phyloP scores from a whole-genome alignment of 2,329 filamentous ascomycete species.

The Colletotrichum tofieldiae region DNA sequence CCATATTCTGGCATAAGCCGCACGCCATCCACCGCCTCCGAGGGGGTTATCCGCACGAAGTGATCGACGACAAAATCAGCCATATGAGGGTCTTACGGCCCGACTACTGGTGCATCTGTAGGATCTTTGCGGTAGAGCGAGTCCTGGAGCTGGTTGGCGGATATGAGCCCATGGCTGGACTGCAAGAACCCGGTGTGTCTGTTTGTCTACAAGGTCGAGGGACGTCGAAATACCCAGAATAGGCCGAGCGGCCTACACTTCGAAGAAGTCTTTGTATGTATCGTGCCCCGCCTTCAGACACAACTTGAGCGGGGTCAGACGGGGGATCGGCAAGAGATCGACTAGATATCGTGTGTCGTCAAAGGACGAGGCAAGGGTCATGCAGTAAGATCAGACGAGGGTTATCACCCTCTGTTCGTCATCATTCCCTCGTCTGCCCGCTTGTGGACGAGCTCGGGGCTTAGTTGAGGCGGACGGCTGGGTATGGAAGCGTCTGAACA shows the following conservation, averaged over 20 bases:
- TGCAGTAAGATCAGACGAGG: conserved; percentile 16
- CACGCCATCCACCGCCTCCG: background rate
- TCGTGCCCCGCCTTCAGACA: conserved; percentile 15
- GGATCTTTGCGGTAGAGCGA: background rate
- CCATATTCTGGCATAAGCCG: background rate
- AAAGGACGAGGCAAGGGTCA: conserved; percentile 22
- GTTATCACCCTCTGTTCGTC: conserved; percentile 3
- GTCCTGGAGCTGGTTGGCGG: background rate
- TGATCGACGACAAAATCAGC: conserved; percentile 9
- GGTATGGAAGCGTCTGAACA: conserved; percentile 10
- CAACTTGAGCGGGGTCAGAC: conserved; percentile 13
- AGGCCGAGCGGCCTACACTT: background rate
- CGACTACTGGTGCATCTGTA: conserved; percentile 12
- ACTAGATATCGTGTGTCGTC: background rate
- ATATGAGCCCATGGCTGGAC: background rate
- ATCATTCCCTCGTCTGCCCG: background rate
- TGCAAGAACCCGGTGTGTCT: background rate
- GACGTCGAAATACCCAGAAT: background rate
- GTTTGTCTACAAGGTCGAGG: background rate
- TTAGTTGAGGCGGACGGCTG: background rate
- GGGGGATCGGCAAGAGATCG: conserved; percentile 31
- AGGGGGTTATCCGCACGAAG: background rate
- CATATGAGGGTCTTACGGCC: conserved; percentile 10
- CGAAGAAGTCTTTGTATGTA: conserved; percentile 2
- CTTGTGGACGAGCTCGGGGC: background rate